These are phyloP conservation scores for Entomortierella chlamydospora DNA, from an alignment of 192 early-diverging fungal species.

Conservation along the genomic window DNA sequence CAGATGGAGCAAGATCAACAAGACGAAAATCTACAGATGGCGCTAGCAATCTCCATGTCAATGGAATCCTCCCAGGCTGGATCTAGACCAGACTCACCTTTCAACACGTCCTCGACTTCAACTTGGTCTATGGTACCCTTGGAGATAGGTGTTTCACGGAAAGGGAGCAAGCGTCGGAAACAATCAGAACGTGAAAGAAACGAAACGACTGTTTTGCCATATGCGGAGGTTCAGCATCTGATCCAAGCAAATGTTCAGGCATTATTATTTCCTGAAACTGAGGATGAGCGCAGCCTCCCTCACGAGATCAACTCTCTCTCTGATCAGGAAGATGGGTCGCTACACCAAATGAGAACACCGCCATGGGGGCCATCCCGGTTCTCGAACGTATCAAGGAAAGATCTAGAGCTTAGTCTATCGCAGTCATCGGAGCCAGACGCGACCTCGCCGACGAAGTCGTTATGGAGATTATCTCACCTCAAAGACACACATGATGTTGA, in stretches of 20 bases:
- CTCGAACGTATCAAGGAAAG: neutral
- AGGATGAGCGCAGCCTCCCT: neutral
- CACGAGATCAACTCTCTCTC: neutral
- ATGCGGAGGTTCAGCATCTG: conserved; percentile 37
- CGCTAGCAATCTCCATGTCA: conserved; percentile 46
- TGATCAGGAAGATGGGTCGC: neutral
- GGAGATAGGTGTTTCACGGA: neutral
- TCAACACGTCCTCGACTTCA: neutral
- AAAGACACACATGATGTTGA: conserved; percentile 13
- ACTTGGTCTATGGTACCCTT: conserved; percentile 21
- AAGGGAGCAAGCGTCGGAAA: conserved; percentile 14
- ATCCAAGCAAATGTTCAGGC: conserved; percentile 42
- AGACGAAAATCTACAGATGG: conserved; percentile 38
- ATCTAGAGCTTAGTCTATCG: conserved; percentile 10
- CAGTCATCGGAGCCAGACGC: conserved; percentile 18
- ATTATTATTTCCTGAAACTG: conserved; percentile 31
- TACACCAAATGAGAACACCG: conserved; percentile 12
- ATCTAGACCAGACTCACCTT: conserved; percentile 6
- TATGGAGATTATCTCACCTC: conserved; percentile 40
- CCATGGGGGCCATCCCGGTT: conserved; percentile 51
- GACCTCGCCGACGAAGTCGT: conserved; percentile 10
- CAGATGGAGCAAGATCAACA: conserved; percentile 36
- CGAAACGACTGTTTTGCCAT: conserved; percentile 31
- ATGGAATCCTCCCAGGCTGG: neutral
- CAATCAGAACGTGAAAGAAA: conserved; percentile 26